Percentiles rank a stretch among this genome's conserved stretches.
These are phyloP conservation scores for Nemania serpens DNA, from an alignment of 2,329 filamentous ascomycete genomes.

Conservation along the genomic window DNA sequence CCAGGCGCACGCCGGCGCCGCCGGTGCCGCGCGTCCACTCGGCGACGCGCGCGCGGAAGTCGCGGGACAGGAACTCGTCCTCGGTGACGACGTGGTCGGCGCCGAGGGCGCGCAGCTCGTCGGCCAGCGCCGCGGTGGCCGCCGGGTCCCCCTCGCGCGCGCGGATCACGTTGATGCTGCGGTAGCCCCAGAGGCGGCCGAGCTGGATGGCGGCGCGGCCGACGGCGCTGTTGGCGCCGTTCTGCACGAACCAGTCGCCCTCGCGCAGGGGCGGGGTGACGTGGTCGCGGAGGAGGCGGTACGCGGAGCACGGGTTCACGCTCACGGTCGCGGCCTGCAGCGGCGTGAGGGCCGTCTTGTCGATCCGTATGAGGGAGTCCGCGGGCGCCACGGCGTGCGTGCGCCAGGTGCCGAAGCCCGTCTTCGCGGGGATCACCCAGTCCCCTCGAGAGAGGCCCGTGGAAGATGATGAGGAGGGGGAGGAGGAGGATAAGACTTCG, in stretches of 20 bases:
- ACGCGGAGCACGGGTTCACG: conserved; percentile 94
- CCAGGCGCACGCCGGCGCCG: conserved; percentile 74
- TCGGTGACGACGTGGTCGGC: conserved; percentile 63
- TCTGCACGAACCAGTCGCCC: conserved; percentile 97
- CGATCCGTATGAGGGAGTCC: conserved; percentile 47
- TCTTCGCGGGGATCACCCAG: conserved; percentile 87
- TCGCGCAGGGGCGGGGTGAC: conserved; percentile 55
- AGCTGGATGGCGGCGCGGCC: conserved; percentile 91
- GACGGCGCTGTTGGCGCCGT: conserved; percentile 93
- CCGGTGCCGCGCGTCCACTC: conserved; percentile 70
- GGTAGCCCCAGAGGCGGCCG: conserved; percentile 81
- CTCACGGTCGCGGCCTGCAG: conserved; percentile 85
- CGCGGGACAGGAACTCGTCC: conserved; percentile 57
- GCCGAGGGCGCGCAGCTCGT: conserved; percentile 59
- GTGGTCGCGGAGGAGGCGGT: conserved; percentile 88
- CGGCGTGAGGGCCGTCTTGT: conserved; percentile 73
- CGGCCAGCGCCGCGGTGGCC: conserved; percentile 64
- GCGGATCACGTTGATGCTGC: conserved; percentile 87
- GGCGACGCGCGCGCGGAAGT: conserved; percentile 65
- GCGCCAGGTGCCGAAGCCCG: conserved; percentile 90
- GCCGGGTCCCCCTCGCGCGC: conserved; percentile 64
- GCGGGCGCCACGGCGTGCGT: conserved; percentile 78
- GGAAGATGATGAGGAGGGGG: conserved; percentile 57
- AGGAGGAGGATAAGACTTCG: conserved; percentile 69
- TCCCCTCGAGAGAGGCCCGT: conserved; percentile 72